Evolutionary conservation across 2,329 filamentous ascomycete genomes (phyloP), one percentile per base, ranked within the genome.

Genomic region (Penicillium polonicum): DNA sequence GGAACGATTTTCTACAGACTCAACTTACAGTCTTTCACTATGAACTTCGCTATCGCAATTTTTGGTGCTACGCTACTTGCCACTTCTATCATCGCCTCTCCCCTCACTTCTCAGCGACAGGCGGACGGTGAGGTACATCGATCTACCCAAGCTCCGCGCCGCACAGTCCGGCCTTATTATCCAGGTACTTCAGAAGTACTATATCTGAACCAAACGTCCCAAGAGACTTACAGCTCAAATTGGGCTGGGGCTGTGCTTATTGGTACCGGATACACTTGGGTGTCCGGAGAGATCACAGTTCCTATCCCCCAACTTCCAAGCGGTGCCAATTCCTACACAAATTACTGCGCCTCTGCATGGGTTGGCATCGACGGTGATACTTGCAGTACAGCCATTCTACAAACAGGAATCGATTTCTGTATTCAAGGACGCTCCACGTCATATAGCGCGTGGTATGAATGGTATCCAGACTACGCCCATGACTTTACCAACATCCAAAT

Each of bases 301-400:
- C 83, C 83, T 3, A 78, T 73, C 1, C 79, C 80, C 25, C 68
- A 70, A 27, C 65, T 68, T 17, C 76, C 79, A 2, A 68, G 67
- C 9, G 74, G 74, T 38, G 72, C 72, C 43, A 33, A 55, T 51
- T 67, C 65, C 55, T 68, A 63, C 29, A 66, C 59, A 15, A 67
- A 55, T 4, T 79, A 80, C 65, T 77, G 78, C 39, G 79, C 80
- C 23, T 79, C 80, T 3, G 82, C 81, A 4, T 85, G 82, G 83
- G 82, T 85, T 12, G 83, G 83, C 35, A 85, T 86, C 50, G 83
- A 85, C 59, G 83, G 83, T n/a, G 81, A 84, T 62, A 83, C 80
- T 7, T 85, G 80, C 70, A 61, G 61, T 21, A 77, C 72, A 7
- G 80, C 81, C 10, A 83, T 85, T 52, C 72, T 85, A 3, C 82